These are phyloP conservation scores for Starmerella kuoi DNA, from an alignment of 805 yeast species.

Conservation along the genomic window DNA sequence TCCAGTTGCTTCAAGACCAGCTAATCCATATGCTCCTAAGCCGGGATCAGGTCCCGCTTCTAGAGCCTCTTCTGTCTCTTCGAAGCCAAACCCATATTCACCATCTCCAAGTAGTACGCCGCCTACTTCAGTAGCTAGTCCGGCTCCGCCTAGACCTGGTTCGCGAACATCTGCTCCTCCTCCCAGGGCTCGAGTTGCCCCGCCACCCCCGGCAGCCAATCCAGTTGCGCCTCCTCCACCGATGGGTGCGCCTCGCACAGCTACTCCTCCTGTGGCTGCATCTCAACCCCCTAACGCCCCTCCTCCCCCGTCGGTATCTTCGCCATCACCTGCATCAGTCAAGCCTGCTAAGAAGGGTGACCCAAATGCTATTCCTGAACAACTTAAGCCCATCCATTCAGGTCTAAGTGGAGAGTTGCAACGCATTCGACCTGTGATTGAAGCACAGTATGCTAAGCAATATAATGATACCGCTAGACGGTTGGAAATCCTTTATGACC, in stretches of 20 bases:
- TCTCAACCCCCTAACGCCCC: conserved; percentile 14
- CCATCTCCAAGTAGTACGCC: conserved; percentile 20
- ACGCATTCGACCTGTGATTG: conserved; percentile 58
- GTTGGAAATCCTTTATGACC: conserved; percentile 60
- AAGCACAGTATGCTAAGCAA: conserved; percentile 62
- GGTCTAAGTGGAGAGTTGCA: conserved; percentile 43
- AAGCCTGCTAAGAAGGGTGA: background rate
- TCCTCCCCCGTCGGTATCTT: background rate
- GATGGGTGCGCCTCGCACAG: conserved; percentile 8
- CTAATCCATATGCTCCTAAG: conserved; percentile 32
- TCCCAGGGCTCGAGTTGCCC: conserved; percentile 14
- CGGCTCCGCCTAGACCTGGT: conserved; percentile 14
- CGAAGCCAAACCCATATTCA: conserved; percentile 21
- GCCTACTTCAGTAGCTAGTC: conserved; percentile 16
- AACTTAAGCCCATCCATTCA: conserved; percentile 46
- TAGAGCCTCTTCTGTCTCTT: background rate
- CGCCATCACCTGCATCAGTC: background rate
- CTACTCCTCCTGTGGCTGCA: conserved; percentile 21
- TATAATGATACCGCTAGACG: conserved; percentile 73
- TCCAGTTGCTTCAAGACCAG: conserved; percentile 22
- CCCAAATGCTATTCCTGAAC: conserved; percentile 31
- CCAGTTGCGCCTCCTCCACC: conserved; percentile 17
- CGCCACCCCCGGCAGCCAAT: conserved; percentile 23
- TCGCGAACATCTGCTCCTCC: conserved; percentile 5
- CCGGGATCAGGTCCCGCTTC: conserved; percentile 7